These are phyloP conservation scores for Pisolithus microcarpus DNA, from an alignment of 768 basidiomycete genomes.

Conservation along the genomic window DNA sequence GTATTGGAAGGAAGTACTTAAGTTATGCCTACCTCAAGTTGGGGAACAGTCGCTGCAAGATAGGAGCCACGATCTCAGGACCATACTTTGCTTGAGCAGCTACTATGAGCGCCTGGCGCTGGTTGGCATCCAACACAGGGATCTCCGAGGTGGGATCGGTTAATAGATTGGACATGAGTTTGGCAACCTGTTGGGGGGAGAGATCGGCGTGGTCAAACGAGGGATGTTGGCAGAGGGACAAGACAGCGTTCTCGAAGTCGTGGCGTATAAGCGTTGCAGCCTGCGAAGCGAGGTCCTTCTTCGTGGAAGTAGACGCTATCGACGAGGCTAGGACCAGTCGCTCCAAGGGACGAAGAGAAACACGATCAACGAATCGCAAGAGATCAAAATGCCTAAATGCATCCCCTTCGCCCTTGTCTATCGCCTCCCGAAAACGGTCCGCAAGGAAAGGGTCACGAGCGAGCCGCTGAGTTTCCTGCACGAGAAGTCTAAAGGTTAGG, in stretches of 20 bases:
- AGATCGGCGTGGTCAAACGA: slow-evolving; percentile 80
- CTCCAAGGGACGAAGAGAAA: slow-evolving; percentile 75
- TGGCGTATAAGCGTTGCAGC: slow-evolving; percentile 63
- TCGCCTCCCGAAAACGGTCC: slow-evolving; percentile 83
- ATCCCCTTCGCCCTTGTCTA: slow-evolving; percentile 84
- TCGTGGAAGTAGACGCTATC: slow-evolving; percentile 55
- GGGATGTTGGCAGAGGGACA: slow-evolving; percentile 71
- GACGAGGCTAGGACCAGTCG: slow-evolving; percentile 70
- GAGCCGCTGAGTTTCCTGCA: slow-evolving; percentile 83
- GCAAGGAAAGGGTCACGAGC: slow-evolving; percentile 87
- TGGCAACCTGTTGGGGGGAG: slow-evolving; percentile 63
- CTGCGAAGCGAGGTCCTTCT: slow-evolving; percentile 50
- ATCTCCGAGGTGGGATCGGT: slow-evolving; percentile 62
- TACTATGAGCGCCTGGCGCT: slow-evolving; percentile 67
- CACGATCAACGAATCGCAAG: slow-evolving; percentile 71
- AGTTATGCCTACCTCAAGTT: slow-evolving; percentile 52
- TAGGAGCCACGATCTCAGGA: slow-evolving; percentile 63
- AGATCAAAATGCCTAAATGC: slow-evolving; percentile 80
- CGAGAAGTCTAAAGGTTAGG: slow-evolving; percentile 76
- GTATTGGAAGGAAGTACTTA: slow-evolving; percentile 8
- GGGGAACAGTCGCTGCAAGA: slow-evolving; percentile 67
- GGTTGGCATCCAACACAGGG: slow-evolving; percentile 62
- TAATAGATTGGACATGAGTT: slow-evolving; percentile 76
- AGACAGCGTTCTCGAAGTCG: slow-evolving; percentile 74
- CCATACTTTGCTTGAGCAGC: slow-evolving; percentile 79